Conservation (phyloP, 805 yeast species). For the Candida methanosorbosa region DNA sequence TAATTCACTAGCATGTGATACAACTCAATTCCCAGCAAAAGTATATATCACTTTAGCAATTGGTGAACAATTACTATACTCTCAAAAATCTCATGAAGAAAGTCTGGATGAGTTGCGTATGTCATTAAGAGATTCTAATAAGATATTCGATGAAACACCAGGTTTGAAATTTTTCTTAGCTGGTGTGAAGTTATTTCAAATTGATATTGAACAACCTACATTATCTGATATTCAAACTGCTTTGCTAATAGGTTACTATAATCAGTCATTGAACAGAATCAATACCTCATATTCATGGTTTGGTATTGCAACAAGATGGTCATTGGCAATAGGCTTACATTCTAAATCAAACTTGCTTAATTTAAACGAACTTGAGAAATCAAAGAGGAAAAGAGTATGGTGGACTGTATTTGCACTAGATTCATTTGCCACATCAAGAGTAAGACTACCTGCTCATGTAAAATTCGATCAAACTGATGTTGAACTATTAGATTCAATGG, state of each 20-base stretch:
- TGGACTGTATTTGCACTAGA: slow-evolving; percentile 31
- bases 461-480: slow-evolving; percentile 23
- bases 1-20: slow-evolving; percentile 11
- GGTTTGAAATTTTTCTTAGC: slow-evolving; percentile 22
- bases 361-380: slow-evolving; percentile 12
- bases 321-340: slow-evolving; percentile 24
- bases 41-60: slow-evolving; percentile 15
- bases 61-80: slow-evolving; percentile 16
- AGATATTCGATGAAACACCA: slow-evolving; percentile 12
- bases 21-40: slow-evolving; percentile 8
- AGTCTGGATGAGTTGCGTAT: neutral
- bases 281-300: slow-evolving; percentile 25
- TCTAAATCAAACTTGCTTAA: slow-evolving; percentile 9
- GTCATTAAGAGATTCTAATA: neutral
- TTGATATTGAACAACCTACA: slow-evolving; percentile 23
- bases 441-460: slow-evolving; percentile 28
- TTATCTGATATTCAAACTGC: slow-evolving; percentile 24
- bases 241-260: slow-evolving; percentile 24
- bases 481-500: slow-evolving; percentile 16
- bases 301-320: slow-evolving; percentile 26
- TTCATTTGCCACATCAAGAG: slow-evolving; percentile 27
- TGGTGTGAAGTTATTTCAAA: slow-evolving; percentile 17
- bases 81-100: slow-evolving; percentile 11
- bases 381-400: slow-evolving; percentile 28
- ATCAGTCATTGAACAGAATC: slow-evolving; percentile 28